A percentile compares a stretch with the other conserved stretches of the same genome.
Conservation (phyloP, 148 eudicot genomes). For the Dysphania ambrosioides region DNA sequence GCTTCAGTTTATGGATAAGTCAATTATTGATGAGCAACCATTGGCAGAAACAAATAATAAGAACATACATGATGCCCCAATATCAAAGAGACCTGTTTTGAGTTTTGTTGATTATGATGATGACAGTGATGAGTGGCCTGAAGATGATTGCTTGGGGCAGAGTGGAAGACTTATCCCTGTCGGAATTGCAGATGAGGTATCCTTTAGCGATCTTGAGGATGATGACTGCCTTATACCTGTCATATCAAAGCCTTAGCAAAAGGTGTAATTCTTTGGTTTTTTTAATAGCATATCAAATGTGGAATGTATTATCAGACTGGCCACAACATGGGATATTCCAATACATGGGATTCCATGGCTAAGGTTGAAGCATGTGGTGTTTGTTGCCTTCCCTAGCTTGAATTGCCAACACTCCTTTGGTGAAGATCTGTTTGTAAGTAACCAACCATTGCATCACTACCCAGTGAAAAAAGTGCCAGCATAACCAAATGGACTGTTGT, state of each 20-base stretch:
- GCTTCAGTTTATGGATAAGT: conserved; percentile 45
- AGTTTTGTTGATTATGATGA: conserved; percentile 65
- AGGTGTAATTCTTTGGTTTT: conserved; percentile 17
- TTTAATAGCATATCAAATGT: too few relatives aligned
- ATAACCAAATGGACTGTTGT: conserved; percentile 7
- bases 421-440: conserved; percentile 14
- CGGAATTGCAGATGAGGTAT: conserved; percentile 69
- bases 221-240: conserved; percentile 65
- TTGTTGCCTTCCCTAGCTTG: conserved; percentile 1
- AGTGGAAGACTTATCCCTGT: conserved; percentile 27
- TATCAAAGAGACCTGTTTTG: conserved; percentile 27
- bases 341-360: background rate
- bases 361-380: background rate
- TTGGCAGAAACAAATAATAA: conserved; percentile 25
- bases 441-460: conserved; percentile 6
- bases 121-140: conserved; percentile 73
- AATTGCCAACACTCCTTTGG: background rate
- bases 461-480: conserved; percentile 7
- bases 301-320: conserved; percentile 12
- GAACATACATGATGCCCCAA: conserved; percentile 27
- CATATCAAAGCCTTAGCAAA: conserved; percentile 35
- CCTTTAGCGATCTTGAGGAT: conserved; percentile 93
- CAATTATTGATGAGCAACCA: conserved; percentile 49
- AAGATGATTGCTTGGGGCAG: conserved; percentile 58
- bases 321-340: background rate